Evolutionary conservation across 768 basidiomycete species (phyloP).

Genomic region (Mycena filopes): DNA sequence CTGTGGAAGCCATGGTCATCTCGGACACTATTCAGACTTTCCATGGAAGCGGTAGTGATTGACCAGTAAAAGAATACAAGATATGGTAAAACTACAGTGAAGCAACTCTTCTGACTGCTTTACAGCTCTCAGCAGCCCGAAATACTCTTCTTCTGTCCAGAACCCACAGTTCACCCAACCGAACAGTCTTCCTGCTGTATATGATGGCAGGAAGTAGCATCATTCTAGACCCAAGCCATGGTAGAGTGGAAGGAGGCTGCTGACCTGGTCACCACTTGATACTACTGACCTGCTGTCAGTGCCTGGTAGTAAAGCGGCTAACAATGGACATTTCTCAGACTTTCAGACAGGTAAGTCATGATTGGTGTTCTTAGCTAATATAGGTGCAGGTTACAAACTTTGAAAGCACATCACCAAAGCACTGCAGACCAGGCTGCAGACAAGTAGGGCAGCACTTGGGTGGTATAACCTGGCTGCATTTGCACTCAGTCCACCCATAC

Average conservation of each 20-base stretch:
- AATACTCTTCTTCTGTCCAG: too few relatives aligned
- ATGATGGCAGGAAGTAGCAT: too few relatives aligned
- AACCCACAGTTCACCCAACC: too few relatives aligned
- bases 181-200: too few relatives aligned
- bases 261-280: neutral
- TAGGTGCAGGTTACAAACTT: neutral
- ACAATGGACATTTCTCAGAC: neutral
- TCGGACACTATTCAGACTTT: too few relatives aligned
- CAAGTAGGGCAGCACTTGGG: neutral
- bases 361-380: neutral
- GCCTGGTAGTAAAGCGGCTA: neutral
- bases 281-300: neutral
- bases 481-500: neutral
- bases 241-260: neutral
- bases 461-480: neutral
- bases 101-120: too few relatives aligned
- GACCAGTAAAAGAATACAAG: too few relatives aligned
- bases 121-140: too few relatives aligned
- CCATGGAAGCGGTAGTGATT: too few relatives aligned
- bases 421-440: neutral
- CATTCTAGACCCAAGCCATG: too few relatives aligned
- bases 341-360: neutral
- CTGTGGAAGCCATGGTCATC: too few relatives aligned
- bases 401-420: slow-evolving; percentile 1
- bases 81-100: too few relatives aligned